Evolutionary conservation across 1,284 basidiomycete genomes (phyloP), one percentile per base, ranked within the genome.

Genomic region (Rhodotorula sp.): DNA sequence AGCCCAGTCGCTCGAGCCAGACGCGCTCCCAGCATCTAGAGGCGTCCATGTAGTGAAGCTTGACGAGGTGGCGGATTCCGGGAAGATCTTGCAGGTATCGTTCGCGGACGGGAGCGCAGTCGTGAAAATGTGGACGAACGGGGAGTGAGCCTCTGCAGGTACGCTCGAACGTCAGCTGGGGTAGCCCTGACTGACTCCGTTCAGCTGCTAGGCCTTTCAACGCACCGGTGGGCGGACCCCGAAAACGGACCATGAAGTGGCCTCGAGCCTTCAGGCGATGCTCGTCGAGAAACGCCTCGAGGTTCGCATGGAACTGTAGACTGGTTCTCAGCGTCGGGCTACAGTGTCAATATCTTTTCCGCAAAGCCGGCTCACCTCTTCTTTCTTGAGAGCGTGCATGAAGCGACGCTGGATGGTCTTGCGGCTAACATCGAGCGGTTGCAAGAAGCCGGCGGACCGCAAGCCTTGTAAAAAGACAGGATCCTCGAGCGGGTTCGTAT

Each of bases 201-300:
- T 2, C 47, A 39, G 23, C 20, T n/a, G 21, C 61, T 16, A 1
- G 34, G 34, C 8, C 34, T 6, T 34, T 34, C 34, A 12, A 43
- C 39, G 10, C 39, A 73, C 72, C 65, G 1, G 62, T 23, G 43
- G 64, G 1, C 2, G 57, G 14, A 0, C 73, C 73, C 2, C 68
- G 46, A 56, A 75, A 72, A n/a, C 73, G 62, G n/a, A 75, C 26
- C 73, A 75, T 75, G 63, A 63, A 69, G 16, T 67, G 67, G 4
- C 70, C 70, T 3, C 56, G 51, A 20, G 63, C 26, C 48, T 66
- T 68, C 20, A 72, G 43, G 3, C 20, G 39, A 29, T 68, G 67
- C 48, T 58, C 8, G 31, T 69, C 68, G 15, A 75, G 64, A 29
- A 75, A 75, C 0, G 65, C 59, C 7, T 51, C 18, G 20, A 75